Evolutionary conservation across 2,329 filamentous ascomycete genomes (phyloP).

Genomic region (Fusarium xyrophilum): DNA sequence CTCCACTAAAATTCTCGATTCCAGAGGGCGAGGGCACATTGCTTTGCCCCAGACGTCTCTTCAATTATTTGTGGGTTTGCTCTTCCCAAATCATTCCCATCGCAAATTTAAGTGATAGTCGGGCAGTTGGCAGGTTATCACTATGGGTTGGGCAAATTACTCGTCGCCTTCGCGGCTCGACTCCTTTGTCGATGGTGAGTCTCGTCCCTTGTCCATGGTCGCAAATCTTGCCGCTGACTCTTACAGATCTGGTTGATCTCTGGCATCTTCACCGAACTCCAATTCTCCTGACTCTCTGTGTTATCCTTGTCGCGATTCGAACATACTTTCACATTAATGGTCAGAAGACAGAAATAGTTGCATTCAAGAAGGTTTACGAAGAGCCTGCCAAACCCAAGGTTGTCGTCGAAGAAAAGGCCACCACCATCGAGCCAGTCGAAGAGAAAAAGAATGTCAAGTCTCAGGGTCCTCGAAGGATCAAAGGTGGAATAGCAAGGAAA

Average conservation of each 20-base stretch:
- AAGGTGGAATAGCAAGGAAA: slow-evolving; percentile 51
- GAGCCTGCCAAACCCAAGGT: slow-evolving; percentile 28
- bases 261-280: slow-evolving; percentile 58
- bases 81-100: slow-evolving; percentile 9
- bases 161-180: slow-evolving; percentile 39
- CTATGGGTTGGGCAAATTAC: slow-evolving; percentile 39
- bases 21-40: slow-evolving; percentile 36
- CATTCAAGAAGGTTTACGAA: slow-evolving; percentile 48
- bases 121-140: slow-evolving; percentile 18
- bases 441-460: slow-evolving; percentile 44
- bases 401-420: slow-evolving; percentile 26
- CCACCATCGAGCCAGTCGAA: slow-evolving; percentile 28
- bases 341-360: slow-evolving; percentile 46
- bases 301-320: slow-evolving; percentile 50
- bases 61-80: slow-evolving; percentile 18
- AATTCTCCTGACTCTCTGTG: slow-evolving; percentile 51
- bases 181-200: slow-evolving; percentile 37
- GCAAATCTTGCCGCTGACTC: slow-evolving; percentile 17
- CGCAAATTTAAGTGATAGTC: slow-evolving; percentile 5
- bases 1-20: slow-evolving; percentile 34
- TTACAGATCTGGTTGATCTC: slow-evolving; percentile 48
- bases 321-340: slow-evolving; percentile 52
- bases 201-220: not conserved
- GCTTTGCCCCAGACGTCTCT: slow-evolving; percentile 28
- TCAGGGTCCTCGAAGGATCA: slow-evolving; percentile 58